A percentile compares a stretch with the other conserved stretches of the same genome.
Evolutionary conservation across 331 rosid species (phyloP).

Genomic region (Prunus yedoensis): DNA sequence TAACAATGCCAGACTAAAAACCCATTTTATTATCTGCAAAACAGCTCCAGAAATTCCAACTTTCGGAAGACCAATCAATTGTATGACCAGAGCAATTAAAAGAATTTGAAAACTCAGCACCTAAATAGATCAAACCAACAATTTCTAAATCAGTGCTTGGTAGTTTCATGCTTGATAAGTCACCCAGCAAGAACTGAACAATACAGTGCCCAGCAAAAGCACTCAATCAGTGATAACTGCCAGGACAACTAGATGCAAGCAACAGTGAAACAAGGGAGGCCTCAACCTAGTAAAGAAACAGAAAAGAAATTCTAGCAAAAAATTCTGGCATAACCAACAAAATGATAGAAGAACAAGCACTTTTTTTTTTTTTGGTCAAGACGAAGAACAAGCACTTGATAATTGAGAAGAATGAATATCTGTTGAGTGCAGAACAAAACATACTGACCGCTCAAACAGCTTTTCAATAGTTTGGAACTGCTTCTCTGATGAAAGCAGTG

Average conservation of each 20-base stretch:
- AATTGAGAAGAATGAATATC: conserved; percentile 11
- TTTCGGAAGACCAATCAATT: not conserved
- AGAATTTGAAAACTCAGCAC: not conserved
- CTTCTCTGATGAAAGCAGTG: conserved; percentile 94
- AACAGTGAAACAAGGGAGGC: not conserved
- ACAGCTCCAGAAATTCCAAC: not conserved
- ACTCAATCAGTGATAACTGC: not conserved
- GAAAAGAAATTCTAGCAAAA: not conserved
- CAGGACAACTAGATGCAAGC: not conserved
- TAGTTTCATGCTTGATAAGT: not conserved
- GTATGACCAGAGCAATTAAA: not conserved
- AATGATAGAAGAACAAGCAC: too few relatives aligned
- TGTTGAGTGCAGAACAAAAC: conserved; percentile 15
- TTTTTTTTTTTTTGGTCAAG: too few relatives aligned
- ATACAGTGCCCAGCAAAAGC: not conserved
- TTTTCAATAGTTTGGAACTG: conserved; percentile 92
- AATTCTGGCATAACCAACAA: not conserved
- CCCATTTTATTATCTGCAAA: not conserved
- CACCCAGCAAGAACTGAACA: not conserved
- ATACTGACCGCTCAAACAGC: conserved; percentile 88
- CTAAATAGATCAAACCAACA: not conserved
- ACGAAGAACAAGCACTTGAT: not conserved
- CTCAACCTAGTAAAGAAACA: not conserved
- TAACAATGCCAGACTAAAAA: not conserved
- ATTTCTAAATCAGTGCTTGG: not conserved